Percentiles rank a stretch among this genome's conserved stretches.
Evolutionary conservation across 1,284 basidiomycete genomes (phyloP).

Genomic region (Ganoderma multipileum): DNA sequence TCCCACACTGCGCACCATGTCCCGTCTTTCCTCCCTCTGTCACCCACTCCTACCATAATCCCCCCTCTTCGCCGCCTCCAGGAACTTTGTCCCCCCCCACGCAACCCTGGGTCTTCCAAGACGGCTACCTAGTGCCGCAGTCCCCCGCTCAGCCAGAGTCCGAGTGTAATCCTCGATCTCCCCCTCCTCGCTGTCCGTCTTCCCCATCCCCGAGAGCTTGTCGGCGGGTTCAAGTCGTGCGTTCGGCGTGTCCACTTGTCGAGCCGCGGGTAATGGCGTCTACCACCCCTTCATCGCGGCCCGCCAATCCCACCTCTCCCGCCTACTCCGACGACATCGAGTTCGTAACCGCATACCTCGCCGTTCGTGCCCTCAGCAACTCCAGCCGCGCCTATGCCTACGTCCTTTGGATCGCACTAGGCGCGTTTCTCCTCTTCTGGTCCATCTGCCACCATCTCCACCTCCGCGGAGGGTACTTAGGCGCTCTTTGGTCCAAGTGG

Average conservation of each 20-base stretch:
- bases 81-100: not conserved
- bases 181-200: not conserved
- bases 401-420: constrained; percentile 59
- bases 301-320: constrained; percentile 54
- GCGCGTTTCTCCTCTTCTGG: constrained; percentile 47
- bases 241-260: constrained; percentile 10
- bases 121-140: not conserved
- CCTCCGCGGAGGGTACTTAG: constrained; percentile 48
- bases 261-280: constrained; percentile 19
- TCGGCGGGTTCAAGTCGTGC: constrained; percentile 5
- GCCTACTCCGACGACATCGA: constrained; percentile 50
- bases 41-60: constrained; percentile 3
- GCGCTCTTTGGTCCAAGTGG: constrained; percentile 63
- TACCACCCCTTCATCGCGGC: constrained; percentile 31
- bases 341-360: constrained; percentile 64
- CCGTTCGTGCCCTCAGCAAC: constrained; percentile 57
- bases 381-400: constrained; percentile 63
- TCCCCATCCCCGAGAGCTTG: not conserved
- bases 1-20: not conserved
- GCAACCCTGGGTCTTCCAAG: not conserved
- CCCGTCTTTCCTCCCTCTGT: constrained; percentile 3
- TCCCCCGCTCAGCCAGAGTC: not conserved
- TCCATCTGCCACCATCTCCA: constrained; percentile 50
- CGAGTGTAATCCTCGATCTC: not conserved
- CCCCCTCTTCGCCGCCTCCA: not conserved